phyloP scores from a whole-genome alignment of 2,329 filamentous ascomycete species.

The Aspergillus jensenii region DNA sequence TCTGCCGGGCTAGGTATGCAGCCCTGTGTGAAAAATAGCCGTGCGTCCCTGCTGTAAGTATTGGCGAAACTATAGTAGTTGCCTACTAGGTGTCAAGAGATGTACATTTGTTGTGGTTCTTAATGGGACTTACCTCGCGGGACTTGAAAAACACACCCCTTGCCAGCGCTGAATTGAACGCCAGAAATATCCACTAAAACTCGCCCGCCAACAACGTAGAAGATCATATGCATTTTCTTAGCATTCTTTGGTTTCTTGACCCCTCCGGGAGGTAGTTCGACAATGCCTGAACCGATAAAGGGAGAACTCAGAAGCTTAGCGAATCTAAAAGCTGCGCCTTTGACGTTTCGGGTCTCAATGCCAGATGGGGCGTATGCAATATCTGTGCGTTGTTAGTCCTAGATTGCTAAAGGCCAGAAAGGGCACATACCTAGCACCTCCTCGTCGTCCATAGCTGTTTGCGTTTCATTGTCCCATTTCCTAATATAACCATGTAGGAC shows the following conservation, averaged over 20 bases:
- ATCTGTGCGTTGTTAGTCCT: constrained; percentile 40
- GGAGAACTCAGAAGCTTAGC: constrained; percentile 80
- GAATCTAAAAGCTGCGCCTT: constrained; percentile 75
- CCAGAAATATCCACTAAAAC: constrained; percentile 69
- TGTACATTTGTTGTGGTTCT: not conserved
- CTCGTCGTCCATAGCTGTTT: constrained; percentile 39
- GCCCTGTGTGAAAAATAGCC: constrained; percentile 90
- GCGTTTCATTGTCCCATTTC: constrained; percentile 43
- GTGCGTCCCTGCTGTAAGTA: constrained; percentile 67
- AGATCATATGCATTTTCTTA: constrained; percentile 94
- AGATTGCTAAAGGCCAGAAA: not conserved
- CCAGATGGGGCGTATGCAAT: constrained; percentile 60
- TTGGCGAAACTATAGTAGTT: constrained; percentile 94
- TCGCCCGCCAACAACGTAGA: constrained; percentile 82
- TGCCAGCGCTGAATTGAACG: constrained; percentile 72
- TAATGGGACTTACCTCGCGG: constrained; percentile 73
- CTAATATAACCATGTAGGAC: constrained; percentile 45
- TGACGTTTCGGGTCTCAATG: constrained; percentile 59
- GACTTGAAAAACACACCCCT: constrained; percentile 90
- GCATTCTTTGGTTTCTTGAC: constrained; percentile 90
- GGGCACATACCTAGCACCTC: constrained; percentile 39
- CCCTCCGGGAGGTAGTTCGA: constrained; percentile 80
- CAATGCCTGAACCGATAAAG: constrained; percentile 86
- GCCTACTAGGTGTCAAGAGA: constrained; percentile 53
- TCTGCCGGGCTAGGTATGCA: constrained; percentile 53